Evolutionary conservation across 2,329 filamentous ascomycete species (phyloP).

Genomic region (Aureobasidium sp.): DNA sequence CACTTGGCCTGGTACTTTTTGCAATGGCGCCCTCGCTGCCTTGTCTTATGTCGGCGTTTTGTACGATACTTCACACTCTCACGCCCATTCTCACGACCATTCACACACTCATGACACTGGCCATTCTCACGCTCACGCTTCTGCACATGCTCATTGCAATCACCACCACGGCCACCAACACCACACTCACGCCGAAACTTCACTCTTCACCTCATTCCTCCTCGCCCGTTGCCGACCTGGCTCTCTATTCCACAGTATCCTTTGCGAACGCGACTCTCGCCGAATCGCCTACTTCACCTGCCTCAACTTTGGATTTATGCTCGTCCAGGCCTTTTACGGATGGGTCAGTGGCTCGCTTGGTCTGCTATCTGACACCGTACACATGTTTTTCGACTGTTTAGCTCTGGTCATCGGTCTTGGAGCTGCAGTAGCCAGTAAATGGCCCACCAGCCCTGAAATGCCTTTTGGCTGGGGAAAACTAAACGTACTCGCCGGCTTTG

Average conservation of each 20-base stretch:
- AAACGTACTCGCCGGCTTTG: conserved; percentile 91
- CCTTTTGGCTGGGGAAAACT: conserved; percentile 97
- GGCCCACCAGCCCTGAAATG: conserved; percentile 81
- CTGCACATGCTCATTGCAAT: conserved; percentile 16
- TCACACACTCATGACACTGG: conserved; percentile 22
- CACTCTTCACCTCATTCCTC: conserved; percentile 62
- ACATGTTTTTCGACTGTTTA: conserved; percentile 99
- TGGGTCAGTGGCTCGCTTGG: conserved; percentile 89
- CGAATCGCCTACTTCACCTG: conserved; percentile 96
- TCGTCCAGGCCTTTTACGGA: conserved; percentile 88
- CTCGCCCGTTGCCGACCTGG: conserved; percentile 61
- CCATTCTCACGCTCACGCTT: not conserved
- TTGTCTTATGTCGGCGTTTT: conserved; percentile 30
- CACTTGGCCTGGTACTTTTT: conserved; percentile 26
- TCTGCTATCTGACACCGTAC: conserved; percentile 92
- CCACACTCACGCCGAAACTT: conserved; percentile 40
- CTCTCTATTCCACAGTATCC: conserved; percentile 74
- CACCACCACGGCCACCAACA: conserved; percentile 19
- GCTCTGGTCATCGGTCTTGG: conserved; percentile 83
- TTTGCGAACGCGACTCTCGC: conserved; percentile 85
- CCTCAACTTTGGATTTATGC: conserved; percentile 91
- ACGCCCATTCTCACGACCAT: conserved; percentile 22
- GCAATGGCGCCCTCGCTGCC: conserved; percentile 26
- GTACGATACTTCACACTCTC: conserved; percentile 30
- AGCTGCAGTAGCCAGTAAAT: conserved; percentile 91